These are phyloP conservation scores for Fusarium ambrosium DNA, from an alignment of 2,329 filamentous ascomycete genomes.

Conservation along the genomic window DNA sequence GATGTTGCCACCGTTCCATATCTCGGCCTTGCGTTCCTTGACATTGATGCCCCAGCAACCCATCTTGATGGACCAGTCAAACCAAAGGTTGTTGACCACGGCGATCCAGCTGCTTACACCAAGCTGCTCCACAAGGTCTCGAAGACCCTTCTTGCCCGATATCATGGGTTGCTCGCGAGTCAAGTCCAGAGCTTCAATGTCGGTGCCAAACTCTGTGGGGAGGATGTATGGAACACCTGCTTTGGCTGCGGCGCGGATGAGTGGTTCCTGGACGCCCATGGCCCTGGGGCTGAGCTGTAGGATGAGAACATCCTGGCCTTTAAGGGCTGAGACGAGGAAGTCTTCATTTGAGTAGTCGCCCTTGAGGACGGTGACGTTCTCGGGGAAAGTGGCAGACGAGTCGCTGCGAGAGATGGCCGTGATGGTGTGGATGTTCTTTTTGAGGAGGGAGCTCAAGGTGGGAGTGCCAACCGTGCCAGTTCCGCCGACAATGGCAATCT, in stretches of 20 bases:
- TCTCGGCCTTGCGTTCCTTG: conserved; percentile 45
- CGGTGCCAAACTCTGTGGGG: conserved; percentile 51
- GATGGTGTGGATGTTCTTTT: conserved; percentile 60
- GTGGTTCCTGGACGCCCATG: conserved; percentile 40
- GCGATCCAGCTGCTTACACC: conserved; percentile 50
- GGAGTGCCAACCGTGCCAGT: conserved; percentile 55
- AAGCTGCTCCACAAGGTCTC: conserved; percentile 48
- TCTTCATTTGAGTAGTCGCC: conserved; percentile 63
- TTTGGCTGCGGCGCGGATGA: conserved; percentile 51
- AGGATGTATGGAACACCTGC: conserved; percentile 50
- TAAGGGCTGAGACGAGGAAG: conserved; percentile 46
- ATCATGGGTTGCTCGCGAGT: conserved; percentile 42
- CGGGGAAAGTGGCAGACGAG: conserved; percentile 57
- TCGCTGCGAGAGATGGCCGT: conserved; percentile 63
- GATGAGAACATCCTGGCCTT: conserved; percentile 52
- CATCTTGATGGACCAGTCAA: conserved; percentile 48
- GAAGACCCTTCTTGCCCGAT: conserved; percentile 43
- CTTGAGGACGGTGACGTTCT: conserved; percentile 53
- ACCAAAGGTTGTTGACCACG: conserved; percentile 51
- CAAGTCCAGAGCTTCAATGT: conserved; percentile 41
- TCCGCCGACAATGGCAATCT: conserved; percentile 49
- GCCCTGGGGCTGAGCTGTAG: conserved; percentile 34
- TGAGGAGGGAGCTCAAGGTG: conserved; percentile 56
- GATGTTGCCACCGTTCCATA: conserved; percentile 49
- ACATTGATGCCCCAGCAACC: conserved; percentile 52